phyloP scores from a whole-genome alignment of 208 protist genomes.

The Crithidia thermophila region DNA sequence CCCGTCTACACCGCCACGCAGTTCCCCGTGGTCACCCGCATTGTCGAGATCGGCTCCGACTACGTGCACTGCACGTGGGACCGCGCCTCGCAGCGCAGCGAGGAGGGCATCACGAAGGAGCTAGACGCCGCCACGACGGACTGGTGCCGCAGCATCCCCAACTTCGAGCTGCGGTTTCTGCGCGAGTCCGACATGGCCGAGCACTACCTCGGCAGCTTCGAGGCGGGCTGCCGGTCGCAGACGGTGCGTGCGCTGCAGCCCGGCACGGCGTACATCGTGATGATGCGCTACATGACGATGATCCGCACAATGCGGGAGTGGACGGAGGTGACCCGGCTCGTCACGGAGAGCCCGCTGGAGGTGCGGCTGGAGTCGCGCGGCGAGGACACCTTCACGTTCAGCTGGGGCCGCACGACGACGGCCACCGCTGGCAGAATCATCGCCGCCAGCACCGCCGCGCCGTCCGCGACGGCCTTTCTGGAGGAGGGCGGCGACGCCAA shows the following conservation, averaged over 20 bases:
- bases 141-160: slow-evolving; percentile 48
- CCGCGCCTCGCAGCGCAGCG: slow-evolving; percentile 43
- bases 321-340: slow-evolving; percentile 78
- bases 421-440: neutral
- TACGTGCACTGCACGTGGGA: slow-evolving; percentile 85
- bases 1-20: slow-evolving; percentile 56
- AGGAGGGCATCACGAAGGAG: slow-evolving; percentile 46
- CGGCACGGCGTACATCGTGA: slow-evolving; percentile 80
- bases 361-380: slow-evolving; percentile 61
- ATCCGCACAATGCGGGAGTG: slow-evolving; percentile 80
- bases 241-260: slow-evolving; percentile 71
- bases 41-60: slow-evolving; percentile 84
- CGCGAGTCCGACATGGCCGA: slow-evolving; percentile 73
- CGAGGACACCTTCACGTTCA: slow-evolving; percentile 80
- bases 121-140: slow-evolving; percentile 45
- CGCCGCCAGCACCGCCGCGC: slow-evolving; percentile 18
- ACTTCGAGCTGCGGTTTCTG: slow-evolving; percentile 80
- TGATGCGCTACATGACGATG: slow-evolving; percentile 84
- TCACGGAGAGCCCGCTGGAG: slow-evolving; percentile 68
- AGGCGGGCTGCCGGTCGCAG: slow-evolving; percentile 56
- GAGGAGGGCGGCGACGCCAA: slow-evolving; percentile 8
- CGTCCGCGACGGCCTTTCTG: neutral
- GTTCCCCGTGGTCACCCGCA: slow-evolving; percentile 50
- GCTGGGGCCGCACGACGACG: slow-evolving; percentile 48
- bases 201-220: slow-evolving; percentile 27